These are phyloP conservation scores for Diaporthe aspalathi DNA, from an alignment of 2,329 filamentous ascomycete species.

Conservation along the genomic window DNA sequence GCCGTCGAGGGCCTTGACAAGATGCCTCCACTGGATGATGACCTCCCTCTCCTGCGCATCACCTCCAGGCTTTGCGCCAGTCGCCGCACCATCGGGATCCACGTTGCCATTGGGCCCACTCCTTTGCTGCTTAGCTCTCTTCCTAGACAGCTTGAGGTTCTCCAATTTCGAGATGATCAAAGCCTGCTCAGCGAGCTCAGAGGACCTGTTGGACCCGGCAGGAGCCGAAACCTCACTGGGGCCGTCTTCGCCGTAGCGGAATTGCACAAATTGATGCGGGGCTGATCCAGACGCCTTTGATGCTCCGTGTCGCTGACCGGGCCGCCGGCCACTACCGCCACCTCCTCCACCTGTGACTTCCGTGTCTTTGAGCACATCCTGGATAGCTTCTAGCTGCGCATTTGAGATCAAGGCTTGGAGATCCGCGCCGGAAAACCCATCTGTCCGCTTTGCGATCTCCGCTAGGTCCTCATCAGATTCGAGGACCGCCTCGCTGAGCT, in stretches of 20 bases:
- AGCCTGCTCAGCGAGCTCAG: constrained; percentile 78
- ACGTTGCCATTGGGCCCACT: constrained; percentile 45
- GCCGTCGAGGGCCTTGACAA: constrained; percentile 79
- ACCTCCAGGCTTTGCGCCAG: constrained; percentile 39
- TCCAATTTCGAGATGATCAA: constrained; percentile 85
- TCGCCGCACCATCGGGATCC: constrained; percentile 35
- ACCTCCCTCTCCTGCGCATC: constrained; percentile 67
- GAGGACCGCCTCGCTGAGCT: constrained; percentile 75
- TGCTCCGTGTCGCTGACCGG: constrained; percentile 33
- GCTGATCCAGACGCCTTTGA: constrained; percentile 40
- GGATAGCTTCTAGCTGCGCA: constrained; percentile 95
- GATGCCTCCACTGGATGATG: constrained; percentile 84
- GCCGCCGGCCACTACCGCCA: constrained; percentile 48
- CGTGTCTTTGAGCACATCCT: constrained; percentile 83
- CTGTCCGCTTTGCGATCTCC: constrained; percentile 83
- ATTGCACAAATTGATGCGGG: constrained; percentile 77
- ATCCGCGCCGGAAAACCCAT: constrained; percentile 94
- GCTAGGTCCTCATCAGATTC: constrained; percentile 66
- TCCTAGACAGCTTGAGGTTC: constrained; percentile 78
- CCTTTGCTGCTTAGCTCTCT: constrained; percentile 67
- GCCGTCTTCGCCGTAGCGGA: constrained; percentile 78
- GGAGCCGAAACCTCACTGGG: constrained; percentile 54
- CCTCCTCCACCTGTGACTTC: constrained; percentile 50
- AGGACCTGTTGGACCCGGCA: constrained; percentile 61
- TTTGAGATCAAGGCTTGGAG: constrained; percentile 96